These are phyloP conservation scores for Shiraia sp. DNA, from an alignment of 2,329 filamentous ascomycete genomes.

Conservation along the genomic window DNA sequence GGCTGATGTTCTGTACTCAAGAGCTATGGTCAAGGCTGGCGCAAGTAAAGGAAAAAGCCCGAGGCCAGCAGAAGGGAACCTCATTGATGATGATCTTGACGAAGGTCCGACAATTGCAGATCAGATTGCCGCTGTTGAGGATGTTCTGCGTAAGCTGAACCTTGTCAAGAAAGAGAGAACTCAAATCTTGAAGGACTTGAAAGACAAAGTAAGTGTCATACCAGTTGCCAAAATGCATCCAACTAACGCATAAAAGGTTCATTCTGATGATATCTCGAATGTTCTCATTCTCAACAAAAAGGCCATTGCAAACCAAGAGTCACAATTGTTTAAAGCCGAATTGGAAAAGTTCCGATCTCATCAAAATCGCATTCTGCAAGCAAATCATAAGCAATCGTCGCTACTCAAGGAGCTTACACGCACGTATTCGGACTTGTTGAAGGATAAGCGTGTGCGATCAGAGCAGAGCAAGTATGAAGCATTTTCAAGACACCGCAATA, in stretches of 20 bases:
- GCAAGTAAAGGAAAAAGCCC: slow-evolving; percentile 63
- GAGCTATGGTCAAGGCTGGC: slow-evolving; percentile 78
- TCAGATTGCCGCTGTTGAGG: slow-evolving; percentile 87
- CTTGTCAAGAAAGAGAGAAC: slow-evolving; percentile 88
- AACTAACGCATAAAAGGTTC: slow-evolving; percentile 62
- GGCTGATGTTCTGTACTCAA: slow-evolving; percentile 85
- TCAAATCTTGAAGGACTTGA: slow-evolving; percentile 93
- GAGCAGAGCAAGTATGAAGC: slow-evolving; percentile 95
- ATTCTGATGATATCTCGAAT: slow-evolving; percentile 96
- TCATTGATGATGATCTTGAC: slow-evolving; percentile 93
- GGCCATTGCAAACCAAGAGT: slow-evolving; percentile 88
- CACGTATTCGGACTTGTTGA: slow-evolving; percentile 82
- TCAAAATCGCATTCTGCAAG: slow-evolving; percentile 87
- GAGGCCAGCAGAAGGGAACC: slow-evolving; percentile 71
- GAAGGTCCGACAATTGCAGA: slow-evolving; percentile 79
- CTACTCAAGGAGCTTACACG: slow-evolving; percentile 93
- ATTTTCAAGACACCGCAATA: slow-evolving; percentile 79
- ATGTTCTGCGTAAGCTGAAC: slow-evolving; percentile 86
- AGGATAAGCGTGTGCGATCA: slow-evolving; percentile 89
- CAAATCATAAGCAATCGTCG: slow-evolving; percentile 91
- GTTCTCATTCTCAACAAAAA: slow-evolving; percentile 98
- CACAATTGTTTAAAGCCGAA: slow-evolving; percentile 89
- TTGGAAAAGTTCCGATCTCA: slow-evolving; percentile 96
- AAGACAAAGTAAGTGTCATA: slow-evolving; percentile 76
- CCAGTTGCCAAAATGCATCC: too few relatives aligned